These are phyloP conservation scores for Aureobasidium zeae DNA, from an alignment of 2,329 filamentous ascomycete genomes.

Conservation along the genomic window DNA sequence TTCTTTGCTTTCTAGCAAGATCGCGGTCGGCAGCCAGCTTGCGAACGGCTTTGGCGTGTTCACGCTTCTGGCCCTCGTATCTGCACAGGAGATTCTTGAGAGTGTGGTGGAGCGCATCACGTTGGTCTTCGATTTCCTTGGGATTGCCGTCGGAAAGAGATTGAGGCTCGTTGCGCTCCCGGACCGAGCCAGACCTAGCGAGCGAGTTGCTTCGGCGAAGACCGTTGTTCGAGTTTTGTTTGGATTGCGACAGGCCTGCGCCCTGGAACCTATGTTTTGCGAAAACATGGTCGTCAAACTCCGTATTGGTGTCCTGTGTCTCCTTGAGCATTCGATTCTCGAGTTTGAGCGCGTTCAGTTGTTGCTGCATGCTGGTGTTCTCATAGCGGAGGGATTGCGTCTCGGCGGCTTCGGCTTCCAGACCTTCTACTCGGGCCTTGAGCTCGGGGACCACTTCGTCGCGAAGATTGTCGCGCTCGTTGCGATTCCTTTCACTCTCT, in stretches of 20 bases:
- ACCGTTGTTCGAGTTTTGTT: slow-evolving; percentile 35
- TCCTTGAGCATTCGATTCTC: slow-evolving; percentile 41
- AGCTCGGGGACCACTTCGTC: slow-evolving; percentile 81
- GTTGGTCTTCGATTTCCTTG: slow-evolving; percentile 87
- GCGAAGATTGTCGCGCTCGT: slow-evolving; percentile 83
- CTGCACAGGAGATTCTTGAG: slow-evolving; percentile 77
- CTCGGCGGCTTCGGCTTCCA: slow-evolving; percentile 65
- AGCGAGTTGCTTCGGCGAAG: slow-evolving; percentile 25
- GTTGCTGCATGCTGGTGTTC: slow-evolving; percentile 76
- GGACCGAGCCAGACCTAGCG: slow-evolving; percentile 27
- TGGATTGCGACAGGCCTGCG: slow-evolving; percentile 37
- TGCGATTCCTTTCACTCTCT: slow-evolving; percentile 71
- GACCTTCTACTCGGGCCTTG: slow-evolving; percentile 63
- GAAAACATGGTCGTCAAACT: slow-evolving; percentile 47
- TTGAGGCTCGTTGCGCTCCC: slow-evolving; percentile 33
- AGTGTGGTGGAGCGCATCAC: slow-evolving; percentile 82
- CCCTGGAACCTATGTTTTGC: slow-evolving; percentile 24
- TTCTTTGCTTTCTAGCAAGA: slow-evolving; percentile 54
- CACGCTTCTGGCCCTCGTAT: slow-evolving; percentile 73
- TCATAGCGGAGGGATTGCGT: slow-evolving; percentile 69
- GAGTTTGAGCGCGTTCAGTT: slow-evolving; percentile 58
- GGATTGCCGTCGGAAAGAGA: slow-evolving; percentile 44
- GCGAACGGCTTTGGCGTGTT: slow-evolving; percentile 72
- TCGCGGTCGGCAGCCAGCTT: slow-evolving; percentile 71
- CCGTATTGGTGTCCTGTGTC: slow-evolving; percentile 30